Conservation (phyloP, 352 stramenopile species). For the Globisporangium nodosum region DNA sequence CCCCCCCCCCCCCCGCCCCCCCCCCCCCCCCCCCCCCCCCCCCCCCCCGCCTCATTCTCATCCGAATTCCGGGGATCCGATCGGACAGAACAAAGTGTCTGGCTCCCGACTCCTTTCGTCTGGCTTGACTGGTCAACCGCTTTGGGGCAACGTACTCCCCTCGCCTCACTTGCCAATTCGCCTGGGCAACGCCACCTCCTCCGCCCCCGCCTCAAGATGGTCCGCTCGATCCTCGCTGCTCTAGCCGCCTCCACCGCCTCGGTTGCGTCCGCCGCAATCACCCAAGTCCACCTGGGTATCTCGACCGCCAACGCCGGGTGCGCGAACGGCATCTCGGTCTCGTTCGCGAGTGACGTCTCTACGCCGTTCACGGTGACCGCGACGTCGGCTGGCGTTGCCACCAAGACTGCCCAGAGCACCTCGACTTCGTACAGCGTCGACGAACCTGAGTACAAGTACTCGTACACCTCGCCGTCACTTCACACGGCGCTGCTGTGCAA, state of each 20-base stretch:
- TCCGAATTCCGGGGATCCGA: no score
- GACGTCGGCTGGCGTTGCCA: slow-evolving; percentile 13
- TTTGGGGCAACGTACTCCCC: no score
- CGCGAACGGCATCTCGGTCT: slow-evolving; percentile 30
- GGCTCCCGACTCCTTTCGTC: no score
- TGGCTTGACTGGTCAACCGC: no score
- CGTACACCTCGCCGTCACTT: slow-evolving; percentile 40
- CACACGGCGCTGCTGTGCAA: slow-evolving; percentile 46
- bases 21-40: no score
- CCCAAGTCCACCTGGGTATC: slow-evolving; percentile 40
- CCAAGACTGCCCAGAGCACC: slow-evolving; percentile 20
- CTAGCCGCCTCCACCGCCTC: slow-evolving; percentile 6
- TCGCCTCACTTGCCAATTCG: not conserved
- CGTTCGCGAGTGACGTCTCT: slow-evolving; percentile 26
- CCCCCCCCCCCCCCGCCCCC: no score
- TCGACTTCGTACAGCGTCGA: slow-evolving; percentile 29
- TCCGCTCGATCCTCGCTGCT: not conserved
- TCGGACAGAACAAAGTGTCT: no score
- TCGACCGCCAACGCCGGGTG: slow-evolving; percentile 27
- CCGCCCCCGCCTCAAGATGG: not conserved
- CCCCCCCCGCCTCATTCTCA: no score
- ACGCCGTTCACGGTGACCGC: slow-evolving; percentile 26
- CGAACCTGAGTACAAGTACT: slow-evolving; percentile 41
- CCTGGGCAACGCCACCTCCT: not conserved
- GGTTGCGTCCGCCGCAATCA: slow-evolving; percentile 26